A percentile compares a stretch with the other conserved stretches of the same genome.
These are phyloP conservation scores for Suillus brevipes DNA, from an alignment of 768 basidiomycete species.

Conservation along the genomic window DNA sequence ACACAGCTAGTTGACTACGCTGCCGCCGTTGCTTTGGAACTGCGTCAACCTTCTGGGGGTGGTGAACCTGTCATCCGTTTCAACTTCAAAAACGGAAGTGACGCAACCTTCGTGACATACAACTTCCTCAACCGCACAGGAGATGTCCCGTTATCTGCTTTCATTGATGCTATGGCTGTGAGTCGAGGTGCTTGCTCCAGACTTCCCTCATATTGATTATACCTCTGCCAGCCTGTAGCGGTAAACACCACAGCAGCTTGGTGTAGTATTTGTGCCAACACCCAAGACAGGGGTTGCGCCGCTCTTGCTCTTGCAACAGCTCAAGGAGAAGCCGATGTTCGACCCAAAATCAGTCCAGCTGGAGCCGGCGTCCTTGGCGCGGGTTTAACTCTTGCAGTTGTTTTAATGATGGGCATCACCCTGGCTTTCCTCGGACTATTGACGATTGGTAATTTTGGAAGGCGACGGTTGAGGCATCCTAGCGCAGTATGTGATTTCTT, in stretches of 20 bases:
- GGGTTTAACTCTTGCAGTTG: slow-evolving; percentile 48
- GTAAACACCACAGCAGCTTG: slow-evolving; percentile 56
- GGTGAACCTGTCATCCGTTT: slow-evolving; percentile 57
- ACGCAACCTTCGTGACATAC: slow-evolving; percentile 48
- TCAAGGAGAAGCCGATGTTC: slow-evolving; percentile 33
- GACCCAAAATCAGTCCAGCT: slow-evolving; percentile 45
- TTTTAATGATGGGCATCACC: slow-evolving; percentile 37
- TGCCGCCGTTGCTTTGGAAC: slow-evolving; percentile 56
- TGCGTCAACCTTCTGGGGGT: slow-evolving; percentile 47
- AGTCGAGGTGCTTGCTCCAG: slow-evolving; percentile 12
- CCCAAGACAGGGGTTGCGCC: slow-evolving; percentile 55
- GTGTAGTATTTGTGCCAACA: slow-evolving; percentile 62
- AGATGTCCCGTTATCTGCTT: slow-evolving; percentile 56
- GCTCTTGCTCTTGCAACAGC: slow-evolving; percentile 38
- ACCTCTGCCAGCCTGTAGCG: slow-evolving; percentile 40
- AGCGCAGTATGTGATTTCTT: slow-evolving; percentile 19
- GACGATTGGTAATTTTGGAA: slow-evolving; percentile 23
- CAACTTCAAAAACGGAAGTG: slow-evolving; percentile 70
- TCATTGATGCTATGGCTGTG: slow-evolving; percentile 45
- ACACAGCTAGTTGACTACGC: slow-evolving; percentile 57
- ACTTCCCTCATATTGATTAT: slow-evolving; percentile 3
- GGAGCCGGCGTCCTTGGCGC: slow-evolving; percentile 74
- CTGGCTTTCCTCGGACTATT: slow-evolving; percentile 44
- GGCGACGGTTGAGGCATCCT: not conserved
- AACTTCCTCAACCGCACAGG: slow-evolving; percentile 43